These are phyloP conservation scores for Mycocentrospora acerina DNA, from an alignment of 2,329 filamentous ascomycete genomes.

Conservation along the genomic window DNA sequence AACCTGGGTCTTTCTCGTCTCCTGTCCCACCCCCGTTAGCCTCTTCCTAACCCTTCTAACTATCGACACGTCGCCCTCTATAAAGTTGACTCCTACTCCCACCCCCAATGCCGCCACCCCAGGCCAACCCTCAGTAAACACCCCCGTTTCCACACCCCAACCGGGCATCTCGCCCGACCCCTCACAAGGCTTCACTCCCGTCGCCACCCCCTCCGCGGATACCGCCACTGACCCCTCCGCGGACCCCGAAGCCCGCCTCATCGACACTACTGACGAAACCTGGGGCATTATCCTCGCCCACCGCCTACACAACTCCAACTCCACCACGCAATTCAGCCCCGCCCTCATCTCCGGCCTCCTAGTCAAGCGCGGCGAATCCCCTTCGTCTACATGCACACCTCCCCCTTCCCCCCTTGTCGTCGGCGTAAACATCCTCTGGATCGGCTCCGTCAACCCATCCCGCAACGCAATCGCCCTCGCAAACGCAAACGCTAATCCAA, in stretches of 20 bases:
- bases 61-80: conserved; percentile 64
- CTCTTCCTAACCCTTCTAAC: conserved; percentile 58
- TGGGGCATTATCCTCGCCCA: conserved; percentile 74
- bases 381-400: conserved; percentile 16
- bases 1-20: conserved; percentile 41
- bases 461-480: conserved; percentile 16
- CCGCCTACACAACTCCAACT: conserved; percentile 44
- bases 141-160: conserved; percentile 38
- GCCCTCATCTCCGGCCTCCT: conserved; percentile 47
- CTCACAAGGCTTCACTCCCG: conserved; percentile 58
- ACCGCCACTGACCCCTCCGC: conserved; percentile 45
- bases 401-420: conserved; percentile 39
- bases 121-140: conserved; percentile 15
- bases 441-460: conserved; percentile 43
- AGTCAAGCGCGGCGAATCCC: conserved; percentile 43
- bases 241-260: conserved; percentile 67
- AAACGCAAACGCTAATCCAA: conserved; percentile 2
- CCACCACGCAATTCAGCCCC: conserved; percentile 35
- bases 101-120: conserved; percentile 20
- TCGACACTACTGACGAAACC: conserved; percentile 72
- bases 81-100: conserved; percentile 63
- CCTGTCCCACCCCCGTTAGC: conserved; percentile 39
- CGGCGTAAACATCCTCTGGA: conserved; percentile 50
- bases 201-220: conserved; percentile 62
- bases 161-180: conserved; percentile 38